These are phyloP conservation scores for Blumeria hordei DNA, from an alignment of 2,329 filamentous ascomycete species.

Conservation along the genomic window DNA sequence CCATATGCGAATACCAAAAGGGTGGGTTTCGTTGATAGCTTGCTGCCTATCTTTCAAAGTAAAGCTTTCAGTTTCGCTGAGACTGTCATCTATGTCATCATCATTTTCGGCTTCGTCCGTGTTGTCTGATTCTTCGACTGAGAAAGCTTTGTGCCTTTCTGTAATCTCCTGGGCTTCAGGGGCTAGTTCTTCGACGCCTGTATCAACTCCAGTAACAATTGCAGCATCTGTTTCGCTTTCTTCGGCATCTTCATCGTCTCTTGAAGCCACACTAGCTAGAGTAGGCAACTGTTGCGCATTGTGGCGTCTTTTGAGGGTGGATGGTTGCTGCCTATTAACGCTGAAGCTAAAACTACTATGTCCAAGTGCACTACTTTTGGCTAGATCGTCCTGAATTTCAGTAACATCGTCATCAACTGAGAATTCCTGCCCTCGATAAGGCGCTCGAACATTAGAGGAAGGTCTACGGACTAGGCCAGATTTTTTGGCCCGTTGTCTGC, in stretches of 20 bases:
- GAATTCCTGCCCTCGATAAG: slow-evolving; percentile 65
- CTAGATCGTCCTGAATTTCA: slow-evolving; percentile 50
- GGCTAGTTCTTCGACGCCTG: neutral
- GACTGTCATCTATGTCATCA: slow-evolving; percentile 31
- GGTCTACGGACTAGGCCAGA: slow-evolving; percentile 48
- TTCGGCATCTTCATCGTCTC: slow-evolving; percentile 18
- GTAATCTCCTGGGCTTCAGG: slow-evolving; percentile 5
- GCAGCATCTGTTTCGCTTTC: slow-evolving; percentile 4
- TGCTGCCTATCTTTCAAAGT: slow-evolving; percentile 91
- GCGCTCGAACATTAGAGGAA: slow-evolving; percentile 45
- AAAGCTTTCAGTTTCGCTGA: slow-evolving; percentile 92
- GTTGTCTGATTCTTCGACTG: slow-evolving; percentile 17
- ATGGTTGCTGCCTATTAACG: slow-evolving; percentile 21
- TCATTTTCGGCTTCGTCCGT: slow-evolving; percentile 13
- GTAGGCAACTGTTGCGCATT: slow-evolving; percentile 21
- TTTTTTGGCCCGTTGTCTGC: slow-evolving; percentile 24
- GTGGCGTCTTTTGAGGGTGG: slow-evolving; percentile 24
- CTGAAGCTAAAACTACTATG: slow-evolving; percentile 15
- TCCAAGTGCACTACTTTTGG: slow-evolving; percentile 17
- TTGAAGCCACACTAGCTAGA: slow-evolving; percentile 25
- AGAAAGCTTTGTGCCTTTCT: slow-evolving; percentile 6
- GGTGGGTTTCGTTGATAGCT: slow-evolving; percentile 96
- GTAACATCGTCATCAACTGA: slow-evolving; percentile 71
- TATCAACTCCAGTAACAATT: slow-evolving; percentile 3
- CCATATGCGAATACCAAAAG: slow-evolving; percentile 96